Conservation (phyloP, 257 asterid genomes). For the Petrea volubilis region DNA sequence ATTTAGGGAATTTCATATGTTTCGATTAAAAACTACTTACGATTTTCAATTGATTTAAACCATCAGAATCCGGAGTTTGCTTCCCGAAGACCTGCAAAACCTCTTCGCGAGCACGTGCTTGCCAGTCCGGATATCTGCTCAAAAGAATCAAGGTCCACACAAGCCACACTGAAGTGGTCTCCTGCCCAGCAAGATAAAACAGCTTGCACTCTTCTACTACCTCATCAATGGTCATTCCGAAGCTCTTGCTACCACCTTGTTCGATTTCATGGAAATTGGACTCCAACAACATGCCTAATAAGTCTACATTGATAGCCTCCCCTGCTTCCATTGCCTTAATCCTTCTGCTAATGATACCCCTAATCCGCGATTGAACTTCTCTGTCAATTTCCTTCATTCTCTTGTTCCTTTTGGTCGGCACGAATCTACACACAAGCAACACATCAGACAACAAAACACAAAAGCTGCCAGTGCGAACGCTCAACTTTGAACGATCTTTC, state of each 20-base stretch:
- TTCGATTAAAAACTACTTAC: slow-evolving; percentile 29
- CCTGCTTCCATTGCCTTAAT: too few species aligned
- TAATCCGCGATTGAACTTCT: too few species aligned
- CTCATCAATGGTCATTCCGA: too few species aligned
- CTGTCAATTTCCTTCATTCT: slow-evolving; percentile 38
- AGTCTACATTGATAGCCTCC: slow-evolving; percentile 23
- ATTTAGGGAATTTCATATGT: neutral
- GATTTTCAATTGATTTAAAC: slow-evolving; percentile 34
- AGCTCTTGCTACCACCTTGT: too few species aligned
- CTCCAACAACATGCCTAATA: slow-evolving; percentile 33
- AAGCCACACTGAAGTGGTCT: too few species aligned
- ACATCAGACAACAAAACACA: neutral
- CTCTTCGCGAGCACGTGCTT: too few species aligned
- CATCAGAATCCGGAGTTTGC: slow-evolving; percentile 30
- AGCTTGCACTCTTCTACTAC: too few species aligned
- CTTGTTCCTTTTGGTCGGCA: slow-evolving; percentile 41
- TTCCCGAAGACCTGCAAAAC: too few species aligned
- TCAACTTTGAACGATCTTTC: neutral
- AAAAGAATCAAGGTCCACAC: too few species aligned
- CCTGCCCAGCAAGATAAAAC: too few species aligned
- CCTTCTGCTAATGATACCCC: slow-evolving; percentile 17
- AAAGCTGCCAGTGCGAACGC: neutral
- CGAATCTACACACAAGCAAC: slow-evolving; percentile 27
- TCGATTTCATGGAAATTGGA: too few species aligned
- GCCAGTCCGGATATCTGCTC: too few species aligned